Conservation (phyloP, 257 asterid genomes). For the Nicotiana tabacum region DNA sequence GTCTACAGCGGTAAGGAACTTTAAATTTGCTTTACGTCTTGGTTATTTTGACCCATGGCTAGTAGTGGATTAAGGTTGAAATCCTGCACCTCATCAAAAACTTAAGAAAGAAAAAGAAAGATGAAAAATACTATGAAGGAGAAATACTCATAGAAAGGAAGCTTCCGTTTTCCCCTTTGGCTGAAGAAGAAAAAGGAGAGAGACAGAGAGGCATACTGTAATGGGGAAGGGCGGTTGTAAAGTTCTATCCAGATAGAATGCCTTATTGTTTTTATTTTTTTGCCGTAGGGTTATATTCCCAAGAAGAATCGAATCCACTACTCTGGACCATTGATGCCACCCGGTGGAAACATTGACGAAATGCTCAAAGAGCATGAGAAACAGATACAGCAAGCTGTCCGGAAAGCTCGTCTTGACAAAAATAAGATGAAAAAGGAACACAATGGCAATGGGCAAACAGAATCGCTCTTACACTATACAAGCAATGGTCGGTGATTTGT, state of each 20-base stretch:
- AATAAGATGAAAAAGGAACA: constrained; percentile 35
- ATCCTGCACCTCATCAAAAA: neutral
- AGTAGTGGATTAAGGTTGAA: neutral
- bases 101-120: neutral
- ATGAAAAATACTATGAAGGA: neutral
- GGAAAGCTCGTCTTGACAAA: constrained; percentile 73
- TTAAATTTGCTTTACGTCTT: neutral
- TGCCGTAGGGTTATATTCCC: constrained; percentile 35
- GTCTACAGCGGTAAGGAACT: constrained; percentile 32
- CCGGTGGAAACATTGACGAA: constrained; percentile 62
- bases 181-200: neutral
- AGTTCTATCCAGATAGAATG: neutral
- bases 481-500: constrained; percentile 40
- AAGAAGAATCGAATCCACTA: constrained; percentile 64
- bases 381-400: constrained; percentile 76
- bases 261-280: neutral
- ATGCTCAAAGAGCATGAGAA: constrained; percentile 81
- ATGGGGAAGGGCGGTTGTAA: neutral
- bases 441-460: constrained; percentile 47
- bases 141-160: neutral
- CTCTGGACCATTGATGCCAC: constrained; percentile 75
- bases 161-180: neutral
- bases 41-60: neutral
- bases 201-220: neutral
- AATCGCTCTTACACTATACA: constrained; percentile 52